phyloP scores from a whole-genome alignment of 768 basidiomycete genomes.

The Boletus fagicola region DNA sequence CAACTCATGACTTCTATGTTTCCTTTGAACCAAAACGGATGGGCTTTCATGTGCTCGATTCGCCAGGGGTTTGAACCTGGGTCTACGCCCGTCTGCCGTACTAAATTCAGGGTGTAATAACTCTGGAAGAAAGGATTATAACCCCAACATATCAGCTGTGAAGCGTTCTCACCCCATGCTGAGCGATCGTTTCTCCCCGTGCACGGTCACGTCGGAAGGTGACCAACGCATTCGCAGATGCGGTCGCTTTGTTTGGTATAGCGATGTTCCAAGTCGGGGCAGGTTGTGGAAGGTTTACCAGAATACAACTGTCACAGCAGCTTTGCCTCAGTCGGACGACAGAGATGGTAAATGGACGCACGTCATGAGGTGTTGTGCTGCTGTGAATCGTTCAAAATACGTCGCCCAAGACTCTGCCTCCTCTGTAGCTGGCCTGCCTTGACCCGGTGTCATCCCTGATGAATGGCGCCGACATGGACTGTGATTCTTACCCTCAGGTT shows the following conservation, averaged over 20 bases:
- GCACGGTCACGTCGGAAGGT: constrained; percentile 26
- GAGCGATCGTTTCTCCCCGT: constrained; percentile 22
- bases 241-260: constrained; percentile 19
- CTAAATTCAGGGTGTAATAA: constrained; percentile 27
- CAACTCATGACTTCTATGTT: constrained; percentile 26
- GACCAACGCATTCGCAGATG: constrained; percentile 25
- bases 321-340: neutral
- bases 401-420: constrained; percentile 24
- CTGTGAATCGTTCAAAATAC: constrained; percentile 22
- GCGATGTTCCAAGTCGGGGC: constrained; percentile 20
- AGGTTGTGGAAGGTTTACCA: constrained; percentile 30
- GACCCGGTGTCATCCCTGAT: constrained; percentile 2
- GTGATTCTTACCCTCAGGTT: constrained; percentile 14
- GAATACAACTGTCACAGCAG: constrained; percentile 14
- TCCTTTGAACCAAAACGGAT: constrained; percentile 30
- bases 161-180: constrained; percentile 23
- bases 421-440: constrained; percentile 17
- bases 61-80: constrained; percentile 25
- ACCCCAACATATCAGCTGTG: neutral
- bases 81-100: constrained; percentile 14
- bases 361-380: constrained; percentile 27
- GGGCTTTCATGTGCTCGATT: constrained; percentile 26
- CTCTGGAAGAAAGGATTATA: constrained; percentile 6
- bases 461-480: neutral
- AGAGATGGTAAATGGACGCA: constrained; percentile 1